Evolutionary conservation across 208 protist genomes (phyloP).

Genomic region (Herpetomonas samuelpessoai): DNA sequence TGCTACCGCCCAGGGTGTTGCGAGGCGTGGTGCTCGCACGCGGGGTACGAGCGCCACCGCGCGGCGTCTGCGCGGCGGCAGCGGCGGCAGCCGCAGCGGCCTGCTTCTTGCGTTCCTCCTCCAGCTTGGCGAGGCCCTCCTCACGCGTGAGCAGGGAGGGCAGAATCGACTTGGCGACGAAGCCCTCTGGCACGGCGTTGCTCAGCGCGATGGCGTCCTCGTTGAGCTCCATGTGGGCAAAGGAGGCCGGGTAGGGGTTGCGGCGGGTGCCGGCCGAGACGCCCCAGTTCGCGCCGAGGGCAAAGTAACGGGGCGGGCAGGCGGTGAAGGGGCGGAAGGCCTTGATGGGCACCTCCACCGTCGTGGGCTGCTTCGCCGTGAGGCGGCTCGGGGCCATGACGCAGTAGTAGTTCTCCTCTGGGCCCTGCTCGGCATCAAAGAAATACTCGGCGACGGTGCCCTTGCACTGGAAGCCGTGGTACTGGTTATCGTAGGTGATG

Average conservation of each 20-base stretch:
- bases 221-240: constrained; percentile 74
- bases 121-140: constrained; percentile 53
- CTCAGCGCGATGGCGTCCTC: constrained; percentile 61
- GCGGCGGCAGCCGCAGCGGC: constrained; percentile 22
- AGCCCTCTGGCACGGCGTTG: constrained; percentile 42
- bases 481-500: constrained; percentile 78
- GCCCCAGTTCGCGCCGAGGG: constrained; percentile 77
- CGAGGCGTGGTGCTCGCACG: constrained; percentile 25
- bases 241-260: constrained; percentile 69
- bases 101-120: constrained; percentile 41
- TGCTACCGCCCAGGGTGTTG: constrained; percentile 5
- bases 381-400: constrained; percentile 76
- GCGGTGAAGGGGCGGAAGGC: constrained; percentile 74
- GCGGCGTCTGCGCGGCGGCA: constrained; percentile 26
- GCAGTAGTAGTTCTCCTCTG: constrained; percentile 88
- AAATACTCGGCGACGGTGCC: constrained; percentile 83
- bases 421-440: constrained; percentile 68
- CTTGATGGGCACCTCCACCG: constrained; percentile 60
- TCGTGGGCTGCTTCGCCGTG: constrained; percentile 48
- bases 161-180: constrained; percentile 56
- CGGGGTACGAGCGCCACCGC: constrained; percentile 22
- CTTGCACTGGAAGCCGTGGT: constrained; percentile 73
- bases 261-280: constrained; percentile 42
- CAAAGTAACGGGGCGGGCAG: constrained; percentile 79
- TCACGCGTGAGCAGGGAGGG: constrained; percentile 46